Percentiles rank a stretch among this genome's conserved stretches.
Evolutionary conservation across 495 filamentous ascomycete genomes (phyloP).

Genomic region (Aspergillus carlsbadensis): DNA sequence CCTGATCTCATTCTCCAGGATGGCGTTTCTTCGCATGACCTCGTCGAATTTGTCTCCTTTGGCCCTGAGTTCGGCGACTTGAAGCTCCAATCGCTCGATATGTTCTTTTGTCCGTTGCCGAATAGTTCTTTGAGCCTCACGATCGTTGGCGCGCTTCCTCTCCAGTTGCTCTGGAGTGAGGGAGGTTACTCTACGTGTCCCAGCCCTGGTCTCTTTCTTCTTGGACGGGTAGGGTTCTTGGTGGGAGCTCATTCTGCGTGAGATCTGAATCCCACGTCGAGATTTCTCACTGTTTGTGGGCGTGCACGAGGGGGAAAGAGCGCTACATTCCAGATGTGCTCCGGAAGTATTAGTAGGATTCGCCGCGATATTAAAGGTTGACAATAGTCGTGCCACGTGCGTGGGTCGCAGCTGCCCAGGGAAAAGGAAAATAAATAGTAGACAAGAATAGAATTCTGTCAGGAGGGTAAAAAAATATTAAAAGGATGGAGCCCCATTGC

Average conservation of each 20-base stretch:
- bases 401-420: slow-evolving; percentile 19
- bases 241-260: slow-evolving; percentile 20
- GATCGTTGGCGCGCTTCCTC: slow-evolving; percentile 62
- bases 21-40: slow-evolving; percentile 50
- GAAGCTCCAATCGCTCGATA: slow-evolving; percentile 53
- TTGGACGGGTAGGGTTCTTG: slow-evolving; percentile 21
- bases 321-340: slow-evolving; percentile 19
- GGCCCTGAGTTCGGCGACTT: slow-evolving; percentile 49
- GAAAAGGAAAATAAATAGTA: not conserved
- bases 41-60: slow-evolving; percentile 49
- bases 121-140: slow-evolving; percentile 63
- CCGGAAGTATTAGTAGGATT: slow-evolving; percentile 11
- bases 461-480: slow-evolving; percentile 13
- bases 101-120: slow-evolving; percentile 59
- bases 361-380: slow-evolving; percentile 11
- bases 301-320: slow-evolving; percentile 1
- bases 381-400: slow-evolving; percentile 25
- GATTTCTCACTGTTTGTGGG: slow-evolving; percentile 8
- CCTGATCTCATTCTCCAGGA: slow-evolving; percentile 53
- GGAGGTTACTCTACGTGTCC: slow-evolving; percentile 58
- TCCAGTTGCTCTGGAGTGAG: slow-evolving; percentile 60
- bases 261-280: slow-evolving; percentile 3
- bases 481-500: slow-evolving; percentile 11
- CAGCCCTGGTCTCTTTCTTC: slow-evolving; percentile 52
- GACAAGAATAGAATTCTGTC: slow-evolving; percentile 9